Base-by-base conservation (phyloP, 192 early-diverging fungal species). In the Coemansia reversa region DNA sequence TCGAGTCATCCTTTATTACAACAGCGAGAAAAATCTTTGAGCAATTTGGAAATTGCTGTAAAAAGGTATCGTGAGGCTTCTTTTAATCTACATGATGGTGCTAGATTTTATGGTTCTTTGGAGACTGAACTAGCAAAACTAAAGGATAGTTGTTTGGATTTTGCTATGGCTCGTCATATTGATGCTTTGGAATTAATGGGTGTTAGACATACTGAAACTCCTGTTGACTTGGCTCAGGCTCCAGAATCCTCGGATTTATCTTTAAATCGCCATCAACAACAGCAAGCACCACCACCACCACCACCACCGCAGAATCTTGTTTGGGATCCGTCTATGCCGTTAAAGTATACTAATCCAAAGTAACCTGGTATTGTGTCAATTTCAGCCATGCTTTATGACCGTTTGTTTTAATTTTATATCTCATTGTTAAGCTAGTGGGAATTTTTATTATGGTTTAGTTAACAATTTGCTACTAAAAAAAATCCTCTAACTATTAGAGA, bases 1-100 rank as follows among this genome's bases (percentile, higher is more conserved):
- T 81, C 85, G 53, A 87, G 67, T 11, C 81, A 86, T 29, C 66
- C 79, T 6, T 61, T 83, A 54, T 74, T 93, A 57, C 76, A 84
- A 22, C 85, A 89, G 60, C 69, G 93, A 5, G 91, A 92, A 62
- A 84, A 89, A 62, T 89, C 90, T 2, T 65, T 94, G 25, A 87
- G 88, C 53, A 92, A 89, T 53, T 72, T 94, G 60, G 90, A 92
- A 51, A 83, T 79, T 8, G 92, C 87, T 9, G 92, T 90, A 62
- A 84, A 89, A 69, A 81, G 84, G 28, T 94, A 87, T 62, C 83
- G 84, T 53, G 89, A 92, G 51, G 88, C 92, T 3, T 83, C 86
- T 23, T 79, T 73, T 4, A 94, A 94, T 58, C 64, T 96, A 19
- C 74, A 84, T 32, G 92, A 95, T 72, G 94, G 94, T 6, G 67